Conservation (phyloP, 495 filamentous ascomycete species). For the Trichoderma virens region DNA sequence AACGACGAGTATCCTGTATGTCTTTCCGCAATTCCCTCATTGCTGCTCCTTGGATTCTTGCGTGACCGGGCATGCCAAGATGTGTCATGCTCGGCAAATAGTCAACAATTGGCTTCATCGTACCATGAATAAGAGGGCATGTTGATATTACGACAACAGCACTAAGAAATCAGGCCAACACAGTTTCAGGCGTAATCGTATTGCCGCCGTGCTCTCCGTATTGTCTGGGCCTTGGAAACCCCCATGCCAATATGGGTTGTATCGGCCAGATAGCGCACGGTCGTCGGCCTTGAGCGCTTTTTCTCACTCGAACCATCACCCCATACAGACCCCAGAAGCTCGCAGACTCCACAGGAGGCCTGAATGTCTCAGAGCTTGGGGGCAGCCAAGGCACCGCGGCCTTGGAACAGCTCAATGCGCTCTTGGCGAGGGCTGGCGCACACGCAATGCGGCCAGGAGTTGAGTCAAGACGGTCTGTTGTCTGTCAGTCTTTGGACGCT, state of each 20-base stretch:
- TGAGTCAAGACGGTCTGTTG: not conserved
- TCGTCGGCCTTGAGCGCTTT: conserved; percentile 5
- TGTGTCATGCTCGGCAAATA: not conserved
- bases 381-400: not conserved
- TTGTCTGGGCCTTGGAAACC: not conserved
- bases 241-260: not conserved
- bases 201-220: not conserved
- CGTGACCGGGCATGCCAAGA: not conserved
- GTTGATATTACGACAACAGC: too few species aligned
- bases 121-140: not conserved
- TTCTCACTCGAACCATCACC: conserved; percentile 2
- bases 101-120: not conserved
- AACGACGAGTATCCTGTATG: not conserved
- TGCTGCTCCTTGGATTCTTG: not conserved
- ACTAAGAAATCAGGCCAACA: too few species aligned
- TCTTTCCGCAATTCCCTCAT: not conserved
- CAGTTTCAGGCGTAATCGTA: conserved; percentile 2
- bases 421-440: not conserved
- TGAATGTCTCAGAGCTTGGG: conserved; percentile 6
- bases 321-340: not conserved
- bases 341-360: not conserved
- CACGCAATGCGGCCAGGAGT: not conserved
- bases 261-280: conserved; percentile 2
- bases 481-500: not conserved
- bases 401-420: not conserved